Conservation (phyloP, 1,284 basidiomycete species). For the Hypsizygus ulmarius region DNA sequence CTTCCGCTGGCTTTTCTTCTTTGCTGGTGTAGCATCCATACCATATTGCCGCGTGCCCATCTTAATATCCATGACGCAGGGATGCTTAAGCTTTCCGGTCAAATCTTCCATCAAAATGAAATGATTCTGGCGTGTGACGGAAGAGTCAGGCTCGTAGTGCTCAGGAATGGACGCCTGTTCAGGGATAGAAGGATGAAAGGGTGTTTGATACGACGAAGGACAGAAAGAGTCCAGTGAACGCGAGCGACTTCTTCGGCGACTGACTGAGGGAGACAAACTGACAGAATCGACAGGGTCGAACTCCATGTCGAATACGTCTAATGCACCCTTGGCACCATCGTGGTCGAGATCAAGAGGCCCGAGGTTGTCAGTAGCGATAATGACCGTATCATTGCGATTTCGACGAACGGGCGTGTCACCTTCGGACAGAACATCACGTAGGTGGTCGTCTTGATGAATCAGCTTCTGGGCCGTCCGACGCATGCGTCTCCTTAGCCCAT, state of each 20-base stretch:
- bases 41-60: conserved; percentile 99
- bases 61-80: conserved; percentile 97
- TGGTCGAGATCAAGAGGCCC: conserved; percentile 27
- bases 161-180: conserved; percentile 30
- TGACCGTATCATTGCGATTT: conserved; percentile 57
- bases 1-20: conserved; percentile 97
- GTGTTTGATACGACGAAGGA: conserved; percentile 16
- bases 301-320: conserved; percentile 51
- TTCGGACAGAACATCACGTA: conserved; percentile 35
- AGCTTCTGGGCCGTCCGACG: conserved; percentile 32
- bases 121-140: conserved; percentile 85
- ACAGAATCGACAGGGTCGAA: conserved; percentile 22
- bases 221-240: conserved; percentile 43
- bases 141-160: conserved; percentile 31
- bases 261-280: conserved; percentile 24
- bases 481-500: conserved; percentile 20
- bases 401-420: conserved; percentile 47
- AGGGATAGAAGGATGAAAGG: conserved; percentile 23
- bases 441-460: conserved; percentile 37
- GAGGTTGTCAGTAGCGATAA: conserved; percentile 39
- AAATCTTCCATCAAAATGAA: conserved; percentile 99
- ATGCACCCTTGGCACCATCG: conserved; percentile 27
- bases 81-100: conserved; percentile 89
- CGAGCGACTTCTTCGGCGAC: conserved; percentile 55
- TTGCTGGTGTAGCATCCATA: conserved; percentile 87